Evolutionary conservation across 208 protist species (phyloP).

Genomic region (Zelonia costaricensis): DNA sequence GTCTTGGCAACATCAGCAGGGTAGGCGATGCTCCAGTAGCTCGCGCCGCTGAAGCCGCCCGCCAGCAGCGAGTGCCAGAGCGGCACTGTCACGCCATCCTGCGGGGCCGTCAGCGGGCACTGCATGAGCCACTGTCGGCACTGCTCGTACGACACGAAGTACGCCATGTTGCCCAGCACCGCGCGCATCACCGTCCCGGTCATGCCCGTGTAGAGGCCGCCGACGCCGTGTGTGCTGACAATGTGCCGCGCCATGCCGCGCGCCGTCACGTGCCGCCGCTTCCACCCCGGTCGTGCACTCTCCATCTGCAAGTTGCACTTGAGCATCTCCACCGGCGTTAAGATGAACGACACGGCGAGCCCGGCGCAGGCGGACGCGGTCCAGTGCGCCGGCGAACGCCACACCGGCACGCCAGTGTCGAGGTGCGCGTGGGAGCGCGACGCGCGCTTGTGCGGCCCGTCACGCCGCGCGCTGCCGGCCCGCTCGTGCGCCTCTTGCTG

Average conservation of each 20-base stretch:
- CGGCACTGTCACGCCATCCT: conserved; percentile 16
- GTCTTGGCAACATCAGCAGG: conserved; percentile 87
- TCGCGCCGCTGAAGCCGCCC: conserved; percentile 67
- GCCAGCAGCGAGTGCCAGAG: conserved; percentile 64
- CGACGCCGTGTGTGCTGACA: conserved; percentile 18
- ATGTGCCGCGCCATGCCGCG: conserved; percentile 10
- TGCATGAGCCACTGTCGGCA: conserved; percentile 37
- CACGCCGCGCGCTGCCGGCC: too few species aligned
- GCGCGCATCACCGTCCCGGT: conserved; percentile 62
- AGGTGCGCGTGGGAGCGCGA: too few species aligned
- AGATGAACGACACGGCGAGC: conserved; percentile 57
- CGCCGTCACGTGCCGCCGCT: conserved; percentile 13
- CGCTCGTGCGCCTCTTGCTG: not conserved
- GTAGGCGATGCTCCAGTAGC: conserved; percentile 84
- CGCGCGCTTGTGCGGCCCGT: too few species aligned
- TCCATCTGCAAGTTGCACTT: conserved; percentile 74
- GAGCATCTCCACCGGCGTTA: conserved; percentile 69
- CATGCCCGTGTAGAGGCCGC: conserved; percentile 67
- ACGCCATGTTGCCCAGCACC: conserved; percentile 74
- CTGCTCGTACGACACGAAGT: conserved; percentile 76
- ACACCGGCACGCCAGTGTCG: conserved; percentile 13
- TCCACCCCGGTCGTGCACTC: conserved; percentile 9
- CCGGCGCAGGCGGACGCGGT: conserved; percentile 45
- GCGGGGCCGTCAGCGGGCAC: conserved; percentile 21
- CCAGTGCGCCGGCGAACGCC: conserved; percentile 25